phyloP scores from a whole-genome alignment of 306 rosid species.

The Cicer chorassanicum region DNA sequence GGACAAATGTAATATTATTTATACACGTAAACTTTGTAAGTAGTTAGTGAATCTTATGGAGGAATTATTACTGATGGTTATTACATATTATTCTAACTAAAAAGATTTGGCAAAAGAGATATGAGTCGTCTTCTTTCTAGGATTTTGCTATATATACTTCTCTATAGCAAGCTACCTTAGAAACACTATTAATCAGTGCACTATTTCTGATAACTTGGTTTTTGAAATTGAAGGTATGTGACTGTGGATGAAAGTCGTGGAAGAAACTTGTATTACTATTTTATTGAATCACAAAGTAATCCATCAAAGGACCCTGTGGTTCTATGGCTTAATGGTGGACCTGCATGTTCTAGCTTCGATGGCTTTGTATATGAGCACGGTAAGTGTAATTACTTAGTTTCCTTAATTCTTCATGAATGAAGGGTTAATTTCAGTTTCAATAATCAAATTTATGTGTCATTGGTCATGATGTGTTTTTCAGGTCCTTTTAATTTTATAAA shows the following conservation, averaged over 20 bases:
- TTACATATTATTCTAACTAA: too few relatives aligned
- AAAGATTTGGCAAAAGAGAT: too few relatives aligned
- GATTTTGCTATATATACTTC: too few relatives aligned
- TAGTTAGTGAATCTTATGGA: too few relatives aligned
- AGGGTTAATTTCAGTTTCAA: background rate
- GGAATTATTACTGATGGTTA: too few relatives aligned
- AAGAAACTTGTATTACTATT: slow-evolving; percentile 75
- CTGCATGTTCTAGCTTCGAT: slow-evolving; percentile 92
- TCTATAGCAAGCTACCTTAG: too few relatives aligned
- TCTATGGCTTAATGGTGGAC: slow-evolving; percentile 97
- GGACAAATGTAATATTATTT: too few relatives aligned
- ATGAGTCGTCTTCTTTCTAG: too few relatives aligned
- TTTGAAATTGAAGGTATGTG: slow-evolving; percentile 16
- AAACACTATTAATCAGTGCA: too few relatives aligned
- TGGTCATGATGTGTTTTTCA: slow-evolving; percentile 45
- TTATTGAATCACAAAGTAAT: slow-evolving; percentile 71
- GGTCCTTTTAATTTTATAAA: slow-evolving; percentile 87
- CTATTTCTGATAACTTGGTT: background rate
- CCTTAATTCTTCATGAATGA: background rate
- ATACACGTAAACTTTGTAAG: too few relatives aligned
- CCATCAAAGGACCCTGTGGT: slow-evolving; percentile 81
- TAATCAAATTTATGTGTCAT: background rate
- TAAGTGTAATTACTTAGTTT: slow-evolving; percentile 21
- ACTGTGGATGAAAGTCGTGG: slow-evolving; percentile 43
- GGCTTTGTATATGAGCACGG: slow-evolving; percentile 91